Percentiles rank a stretch among this genome's conserved stretches.
These are phyloP conservation scores for Pleurotus tuber-regium DNA, from an alignment of 768 basidiomycete species.

Conservation along the genomic window DNA sequence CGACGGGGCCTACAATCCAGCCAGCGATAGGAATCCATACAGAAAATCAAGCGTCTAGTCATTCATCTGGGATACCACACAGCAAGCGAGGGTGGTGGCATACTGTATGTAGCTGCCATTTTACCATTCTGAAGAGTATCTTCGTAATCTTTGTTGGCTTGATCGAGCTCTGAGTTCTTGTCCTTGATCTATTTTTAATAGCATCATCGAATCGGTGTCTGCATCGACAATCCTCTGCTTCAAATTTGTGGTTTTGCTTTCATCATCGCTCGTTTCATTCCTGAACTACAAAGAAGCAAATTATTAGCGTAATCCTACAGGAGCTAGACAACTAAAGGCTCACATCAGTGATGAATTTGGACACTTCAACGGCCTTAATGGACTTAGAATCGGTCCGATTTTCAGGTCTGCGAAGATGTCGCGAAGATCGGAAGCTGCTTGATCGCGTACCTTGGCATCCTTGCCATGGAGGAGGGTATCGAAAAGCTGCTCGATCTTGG, in stretches of 20 bases:
- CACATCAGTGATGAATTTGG: background rate
- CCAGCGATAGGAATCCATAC: background rate
- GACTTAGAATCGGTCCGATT: background rate
- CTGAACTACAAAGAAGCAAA: no score
- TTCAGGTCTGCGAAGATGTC: background rate
- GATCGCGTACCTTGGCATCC: background rate
- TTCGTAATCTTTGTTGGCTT: no score
- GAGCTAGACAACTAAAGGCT: background rate
- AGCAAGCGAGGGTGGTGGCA: background rate
- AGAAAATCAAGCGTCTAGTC: background rate
- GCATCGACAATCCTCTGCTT: no score
- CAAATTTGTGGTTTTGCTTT: no score
- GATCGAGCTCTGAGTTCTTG: no score
- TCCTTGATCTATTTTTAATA: no score
- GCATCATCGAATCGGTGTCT: no score
- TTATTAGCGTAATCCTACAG: no score
- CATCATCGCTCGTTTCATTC: no score
- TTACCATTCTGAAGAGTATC: background rate
- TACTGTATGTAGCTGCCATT: no score
- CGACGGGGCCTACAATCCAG: background rate
- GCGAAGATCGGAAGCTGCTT: background rate
- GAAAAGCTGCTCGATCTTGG: background rate
- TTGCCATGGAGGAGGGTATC: background rate
- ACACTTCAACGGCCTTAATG: background rate
- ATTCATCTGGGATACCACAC: background rate